Conservation (phyloP, 306 rosid species). For the Prunus fruticosa region DNA sequence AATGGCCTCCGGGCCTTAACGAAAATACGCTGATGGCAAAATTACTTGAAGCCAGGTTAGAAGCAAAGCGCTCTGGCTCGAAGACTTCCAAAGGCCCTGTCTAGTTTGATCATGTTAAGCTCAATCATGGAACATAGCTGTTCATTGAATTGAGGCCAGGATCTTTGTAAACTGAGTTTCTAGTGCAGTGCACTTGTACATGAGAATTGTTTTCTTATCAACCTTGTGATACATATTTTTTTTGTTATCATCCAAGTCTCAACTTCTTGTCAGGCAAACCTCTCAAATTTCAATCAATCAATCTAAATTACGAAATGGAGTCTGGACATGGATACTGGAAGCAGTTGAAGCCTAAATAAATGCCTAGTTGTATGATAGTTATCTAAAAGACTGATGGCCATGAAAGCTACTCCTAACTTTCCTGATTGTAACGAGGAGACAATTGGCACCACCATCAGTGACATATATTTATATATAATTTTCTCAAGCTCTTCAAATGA, state of each 20-base stretch:
- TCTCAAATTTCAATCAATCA: not conserved
- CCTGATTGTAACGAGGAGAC: not conserved
- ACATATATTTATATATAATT: not conserved
- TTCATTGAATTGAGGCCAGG: not conserved
- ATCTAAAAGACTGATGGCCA: constrained; percentile 1
- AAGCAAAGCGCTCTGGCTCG: constrained; percentile 41
- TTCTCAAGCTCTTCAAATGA: not conserved
- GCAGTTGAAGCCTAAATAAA: not conserved
- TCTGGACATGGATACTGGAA: not conserved
- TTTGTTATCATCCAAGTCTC: constrained; percentile 1
- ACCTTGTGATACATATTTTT: constrained; percentile 8
- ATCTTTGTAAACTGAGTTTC: not conserved
- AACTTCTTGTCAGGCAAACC: no score
- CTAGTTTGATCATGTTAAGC: constrained; percentile 18
- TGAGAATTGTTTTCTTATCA: constrained; percentile 21
- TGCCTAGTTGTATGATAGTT: not conserved
- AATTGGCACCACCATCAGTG: not conserved
- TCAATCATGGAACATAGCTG: constrained; percentile 16
- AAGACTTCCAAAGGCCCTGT: constrained; percentile 30
- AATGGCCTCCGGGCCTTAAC: constrained; percentile 58
- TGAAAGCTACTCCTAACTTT: not conserved
- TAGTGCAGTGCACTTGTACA: constrained; percentile 27
- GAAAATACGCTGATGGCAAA: constrained; percentile 83
- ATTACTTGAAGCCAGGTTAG: constrained; percentile 79
- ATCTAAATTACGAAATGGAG: not conserved